Conservation (phyloP, 345 rosid genomes). For the Adansonia digitata region DNA sequence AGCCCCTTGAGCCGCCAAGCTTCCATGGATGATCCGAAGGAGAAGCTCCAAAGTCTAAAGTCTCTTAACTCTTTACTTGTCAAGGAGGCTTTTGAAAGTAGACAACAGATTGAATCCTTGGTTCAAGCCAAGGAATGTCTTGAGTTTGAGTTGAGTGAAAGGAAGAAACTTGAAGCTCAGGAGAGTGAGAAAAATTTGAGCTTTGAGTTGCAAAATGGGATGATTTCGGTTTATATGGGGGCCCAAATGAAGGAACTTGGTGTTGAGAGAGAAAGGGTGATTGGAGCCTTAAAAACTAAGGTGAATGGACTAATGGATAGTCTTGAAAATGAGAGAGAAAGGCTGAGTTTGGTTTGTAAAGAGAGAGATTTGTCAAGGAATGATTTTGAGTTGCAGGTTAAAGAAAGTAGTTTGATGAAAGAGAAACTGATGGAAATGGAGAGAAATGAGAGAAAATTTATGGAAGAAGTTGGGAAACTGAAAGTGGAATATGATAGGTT, state of each 20-base stretch:
- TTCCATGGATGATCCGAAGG: constrained; percentile 36
- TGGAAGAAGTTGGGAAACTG: constrained; percentile 29
- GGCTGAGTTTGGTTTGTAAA: constrained; percentile 18
- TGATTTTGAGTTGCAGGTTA: constrained; percentile 23
- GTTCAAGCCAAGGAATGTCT: constrained; percentile 31
- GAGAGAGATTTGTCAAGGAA: constrained; percentile 43
- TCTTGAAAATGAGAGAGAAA: constrained; percentile 34
- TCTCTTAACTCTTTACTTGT: constrained; percentile 53
- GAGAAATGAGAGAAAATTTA: constrained; percentile 25
- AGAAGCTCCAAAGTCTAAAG: constrained; percentile 50
- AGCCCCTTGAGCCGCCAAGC: constrained; percentile 9
- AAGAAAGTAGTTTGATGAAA: constrained; percentile 29
- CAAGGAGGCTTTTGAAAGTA: constrained; percentile 46
- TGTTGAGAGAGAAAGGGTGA: constrained; percentile 30
- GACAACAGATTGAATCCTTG: constrained; percentile 51
- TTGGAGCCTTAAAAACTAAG: constrained; percentile 32
- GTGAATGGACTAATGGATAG: constrained; percentile 19
- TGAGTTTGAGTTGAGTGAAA: constrained; percentile 45
- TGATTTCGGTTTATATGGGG: constrained; percentile 35
- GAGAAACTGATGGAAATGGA: constrained; percentile 35
- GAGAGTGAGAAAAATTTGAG: constrained; percentile 34
- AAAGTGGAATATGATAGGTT: constrained; percentile 18
- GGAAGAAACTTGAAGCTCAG: constrained; percentile 27
- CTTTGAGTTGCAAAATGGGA: constrained; percentile 37
- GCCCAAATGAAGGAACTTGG: constrained; percentile 36